These are phyloP conservation scores for Cordyceps militaris DNA, from an alignment of 2,329 filamentous ascomycete genomes.

Conservation along the genomic window DNA sequence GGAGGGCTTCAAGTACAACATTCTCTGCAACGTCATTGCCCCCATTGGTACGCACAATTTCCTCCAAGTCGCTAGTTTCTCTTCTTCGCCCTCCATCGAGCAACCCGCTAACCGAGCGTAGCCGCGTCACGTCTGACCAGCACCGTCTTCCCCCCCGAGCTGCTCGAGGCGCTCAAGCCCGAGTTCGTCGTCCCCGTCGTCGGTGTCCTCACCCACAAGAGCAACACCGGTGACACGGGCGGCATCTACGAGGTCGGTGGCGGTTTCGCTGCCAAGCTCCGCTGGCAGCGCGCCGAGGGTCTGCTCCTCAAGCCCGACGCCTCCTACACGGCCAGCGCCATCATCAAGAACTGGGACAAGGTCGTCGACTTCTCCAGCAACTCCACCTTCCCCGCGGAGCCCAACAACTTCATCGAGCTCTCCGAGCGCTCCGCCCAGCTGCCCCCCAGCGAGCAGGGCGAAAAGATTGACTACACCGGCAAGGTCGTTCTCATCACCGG, in stretches of 20 bases:
- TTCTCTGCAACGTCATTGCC: slow-evolving; percentile 88
- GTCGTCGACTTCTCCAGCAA: slow-evolving; percentile 74
- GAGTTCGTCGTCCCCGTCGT: slow-evolving; percentile 95
- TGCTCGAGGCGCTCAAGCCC: slow-evolving; percentile 77
- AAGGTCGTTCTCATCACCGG: slow-evolving; percentile 84
- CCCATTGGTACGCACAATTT: slow-evolving; percentile 53
- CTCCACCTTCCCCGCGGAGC: slow-evolving; percentile 74
- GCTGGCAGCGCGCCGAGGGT: slow-evolving; percentile 91
- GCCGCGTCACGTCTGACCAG: slow-evolving; percentile 93
- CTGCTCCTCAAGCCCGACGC: slow-evolving; percentile 84
- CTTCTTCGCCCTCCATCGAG: background rate
- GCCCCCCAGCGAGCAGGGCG: slow-evolving; percentile 61
- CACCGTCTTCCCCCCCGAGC: slow-evolving; percentile 91
- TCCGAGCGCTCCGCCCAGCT: slow-evolving; percentile 79
- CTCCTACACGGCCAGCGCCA: slow-evolving; percentile 77
- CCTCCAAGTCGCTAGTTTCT: background rate
- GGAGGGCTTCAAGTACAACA: slow-evolving; percentile 97
- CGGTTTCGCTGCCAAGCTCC: slow-evolving; percentile 84
- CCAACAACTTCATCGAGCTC: slow-evolving; percentile 80
- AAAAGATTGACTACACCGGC: slow-evolving; percentile 73
- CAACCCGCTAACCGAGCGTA: slow-evolving; percentile 23
- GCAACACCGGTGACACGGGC: slow-evolving; percentile 75
- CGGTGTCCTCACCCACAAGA: slow-evolving; percentile 78
- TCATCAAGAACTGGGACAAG: slow-evolving; percentile 84
- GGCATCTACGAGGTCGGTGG: slow-evolving; percentile 90